These are phyloP conservation scores for Mortierella antarctica DNA, from an alignment of 192 early-diverging fungal genomes.

Conservation along the genomic window DNA sequence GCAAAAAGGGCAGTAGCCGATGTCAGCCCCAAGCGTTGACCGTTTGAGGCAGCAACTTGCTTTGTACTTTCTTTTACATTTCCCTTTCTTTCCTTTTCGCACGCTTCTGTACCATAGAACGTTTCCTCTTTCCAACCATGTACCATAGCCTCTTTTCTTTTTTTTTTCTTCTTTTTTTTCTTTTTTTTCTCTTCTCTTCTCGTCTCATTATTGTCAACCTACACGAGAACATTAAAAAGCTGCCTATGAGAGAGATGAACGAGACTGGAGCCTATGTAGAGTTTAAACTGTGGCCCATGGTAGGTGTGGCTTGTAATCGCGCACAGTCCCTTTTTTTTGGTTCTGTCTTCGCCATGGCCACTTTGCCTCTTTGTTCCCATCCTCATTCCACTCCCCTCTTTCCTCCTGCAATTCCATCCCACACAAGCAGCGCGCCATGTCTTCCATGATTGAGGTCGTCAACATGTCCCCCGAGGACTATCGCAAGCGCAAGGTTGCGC, in stretches of 20 bases:
- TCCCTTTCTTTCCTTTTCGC: background rate
- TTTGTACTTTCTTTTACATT: slow-evolving; percentile 19
- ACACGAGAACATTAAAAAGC: background rate
- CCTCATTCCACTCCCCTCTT: background rate
- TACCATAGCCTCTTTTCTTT: slow-evolving; percentile 11
- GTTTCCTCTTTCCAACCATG: slow-evolving; percentile 4
- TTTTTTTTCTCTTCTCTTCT: background rate
- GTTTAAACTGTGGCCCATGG: too few relatives aligned
- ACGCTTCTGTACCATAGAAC: slow-evolving; percentile 5
- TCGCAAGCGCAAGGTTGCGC: slow-evolving; percentile 67
- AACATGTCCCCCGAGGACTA: slow-evolving; percentile 66
- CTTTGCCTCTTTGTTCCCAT: background rate
- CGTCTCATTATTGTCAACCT: background rate
- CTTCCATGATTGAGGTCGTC: slow-evolving; percentile 48
- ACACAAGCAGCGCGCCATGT: slow-evolving; percentile 19
- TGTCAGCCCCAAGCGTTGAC: slow-evolving; percentile 7
- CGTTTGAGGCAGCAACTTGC: slow-evolving; percentile 8
- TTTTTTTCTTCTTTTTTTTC: slow-evolving; percentile 12
- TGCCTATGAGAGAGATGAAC: background rate
- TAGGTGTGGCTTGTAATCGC: background rate
- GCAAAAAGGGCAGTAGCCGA: background rate
- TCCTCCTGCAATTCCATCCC: background rate
- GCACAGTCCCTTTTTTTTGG: background rate
- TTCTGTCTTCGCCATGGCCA: background rate
- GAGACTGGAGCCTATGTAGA: too few relatives aligned